phyloP scores from a whole-genome alignment of 768 basidiomycete genomes.

The Mycena floridula region DNA sequence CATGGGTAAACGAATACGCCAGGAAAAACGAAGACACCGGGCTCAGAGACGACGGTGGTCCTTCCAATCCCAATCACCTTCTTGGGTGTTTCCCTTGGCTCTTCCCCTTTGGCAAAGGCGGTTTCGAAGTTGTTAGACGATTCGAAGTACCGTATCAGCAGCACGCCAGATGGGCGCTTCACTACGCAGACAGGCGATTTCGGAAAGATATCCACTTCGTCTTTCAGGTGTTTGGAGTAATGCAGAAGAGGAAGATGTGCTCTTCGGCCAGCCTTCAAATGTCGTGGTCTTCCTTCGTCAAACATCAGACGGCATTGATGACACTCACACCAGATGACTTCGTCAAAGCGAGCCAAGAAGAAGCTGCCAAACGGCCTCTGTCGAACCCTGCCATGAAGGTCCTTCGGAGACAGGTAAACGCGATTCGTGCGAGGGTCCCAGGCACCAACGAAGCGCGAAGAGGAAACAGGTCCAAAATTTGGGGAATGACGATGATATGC shows the following conservation, averaged over 20 bases:
- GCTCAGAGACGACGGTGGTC: neutral
- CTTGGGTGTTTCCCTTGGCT: slow-evolving; percentile 24
- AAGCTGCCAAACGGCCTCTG: neutral
- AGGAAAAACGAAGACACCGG: too few relatives aligned
- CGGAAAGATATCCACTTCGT: slow-evolving; percentile 19
- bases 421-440: neutral
- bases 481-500: neutral
- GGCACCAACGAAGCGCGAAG: neutral
- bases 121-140: slow-evolving; percentile 19
- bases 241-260: slow-evolving; percentile 18
- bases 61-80: slow-evolving; percentile 19
- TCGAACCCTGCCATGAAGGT: neutral
- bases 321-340: neutral
- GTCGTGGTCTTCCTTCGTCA: slow-evolving; percentile 1
- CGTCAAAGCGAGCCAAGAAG: neutral
- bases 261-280: slow-evolving; percentile 7
- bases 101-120: slow-evolving; percentile 30
- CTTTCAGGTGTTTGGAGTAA: slow-evolving; percentile 23
- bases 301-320: neutral
- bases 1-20: too few relatives aligned
- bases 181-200: slow-evolving; percentile 23
- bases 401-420: neutral
- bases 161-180: slow-evolving; percentile 23
- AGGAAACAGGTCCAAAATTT: neutral
- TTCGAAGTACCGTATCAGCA: slow-evolving; percentile 17